These are phyloP conservation scores for Leccinum griseonigrum DNA, from an alignment of 1,284 basidiomycete genomes.

Conservation along the genomic window DNA sequence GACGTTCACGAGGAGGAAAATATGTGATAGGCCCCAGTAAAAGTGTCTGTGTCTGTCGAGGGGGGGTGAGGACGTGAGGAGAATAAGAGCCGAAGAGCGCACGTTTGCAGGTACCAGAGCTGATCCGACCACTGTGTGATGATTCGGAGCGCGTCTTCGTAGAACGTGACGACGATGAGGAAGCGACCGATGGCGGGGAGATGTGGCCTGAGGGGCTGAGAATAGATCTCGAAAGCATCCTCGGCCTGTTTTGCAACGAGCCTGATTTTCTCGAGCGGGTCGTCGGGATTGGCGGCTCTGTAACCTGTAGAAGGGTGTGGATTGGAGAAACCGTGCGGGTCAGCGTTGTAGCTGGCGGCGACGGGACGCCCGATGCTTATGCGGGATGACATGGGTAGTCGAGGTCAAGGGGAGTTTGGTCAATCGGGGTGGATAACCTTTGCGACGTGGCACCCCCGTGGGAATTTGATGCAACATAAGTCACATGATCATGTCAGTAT, in stretches of 20 bases:
- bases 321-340: slow-evolving; percentile 75
- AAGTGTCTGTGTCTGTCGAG: slow-evolving; percentile 82
- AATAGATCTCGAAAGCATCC: slow-evolving; percentile 90
- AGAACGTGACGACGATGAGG: slow-evolving; percentile 97
- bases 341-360: slow-evolving; percentile 51
- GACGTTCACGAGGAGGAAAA: slow-evolving; percentile 92
- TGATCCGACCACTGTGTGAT: slow-evolving; percentile 95
- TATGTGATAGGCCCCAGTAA: slow-evolving; percentile 91
- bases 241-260: slow-evolving; percentile 80
- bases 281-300: slow-evolving; percentile 76
- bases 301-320: slow-evolving; percentile 65
- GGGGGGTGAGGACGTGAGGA: background rate
- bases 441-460: slow-evolving; percentile 20
- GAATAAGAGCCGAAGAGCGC: slow-evolving; percentile 5
- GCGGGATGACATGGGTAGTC: slow-evolving; percentile 69
- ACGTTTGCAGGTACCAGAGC: slow-evolving; percentile 93
- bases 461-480: slow-evolving; percentile 5
- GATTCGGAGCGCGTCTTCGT: slow-evolving; percentile 95
- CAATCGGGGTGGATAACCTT: background rate
- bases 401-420: background rate
- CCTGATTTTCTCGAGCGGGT: slow-evolving; percentile 82
- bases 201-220: slow-evolving; percentile 93
- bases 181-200: slow-evolving; percentile 95
- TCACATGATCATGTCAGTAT: slow-evolving; percentile 22
- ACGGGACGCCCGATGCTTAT: slow-evolving; percentile 79